Conservation (phyloP, 805 yeast species). For the Zygosaccharomyces lentus region DNA sequence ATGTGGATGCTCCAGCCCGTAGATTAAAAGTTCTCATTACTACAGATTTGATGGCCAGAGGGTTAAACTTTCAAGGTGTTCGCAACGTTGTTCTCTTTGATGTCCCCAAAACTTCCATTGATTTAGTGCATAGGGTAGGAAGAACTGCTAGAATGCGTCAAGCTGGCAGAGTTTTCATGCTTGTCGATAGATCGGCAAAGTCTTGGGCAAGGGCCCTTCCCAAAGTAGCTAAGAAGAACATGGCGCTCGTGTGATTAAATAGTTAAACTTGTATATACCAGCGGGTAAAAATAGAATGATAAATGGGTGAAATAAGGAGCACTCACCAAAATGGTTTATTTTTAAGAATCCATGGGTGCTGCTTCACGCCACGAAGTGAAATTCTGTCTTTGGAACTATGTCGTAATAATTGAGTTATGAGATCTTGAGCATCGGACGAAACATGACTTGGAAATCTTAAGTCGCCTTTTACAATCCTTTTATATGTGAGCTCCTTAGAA, state of each 20-base stretch:
- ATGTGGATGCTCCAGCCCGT: not conserved
- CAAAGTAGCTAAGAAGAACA: conserved; percentile 53
- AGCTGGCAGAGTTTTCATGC: conserved; percentile 79
- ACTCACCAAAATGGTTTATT: conserved; percentile 58
- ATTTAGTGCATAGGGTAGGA: conserved; percentile 86
- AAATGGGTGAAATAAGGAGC: not conserved
- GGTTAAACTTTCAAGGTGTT: conserved; percentile 78
- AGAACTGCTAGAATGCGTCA: conserved; percentile 92
- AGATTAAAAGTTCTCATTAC: conserved; percentile 68
- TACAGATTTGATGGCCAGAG: conserved; percentile 87
- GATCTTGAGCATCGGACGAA: conserved; percentile 69
- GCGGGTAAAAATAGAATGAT: not conserved
- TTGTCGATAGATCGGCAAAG: conserved; percentile 63
- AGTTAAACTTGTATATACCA: conserved; percentile 8
- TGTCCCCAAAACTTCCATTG: conserved; percentile 79
- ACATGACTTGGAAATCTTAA: conserved; percentile 67
- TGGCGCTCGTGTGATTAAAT: conserved; percentile 29
- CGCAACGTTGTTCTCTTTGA: conserved; percentile 81
- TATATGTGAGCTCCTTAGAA: conserved; percentile 72
- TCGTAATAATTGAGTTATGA: conserved; percentile 58
- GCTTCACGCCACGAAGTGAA: conserved; percentile 53
- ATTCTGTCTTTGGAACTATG: conserved; percentile 68
- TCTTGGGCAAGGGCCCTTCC: conserved; percentile 82
- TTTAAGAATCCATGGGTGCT: conserved; percentile 80
- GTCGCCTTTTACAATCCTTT: conserved; percentile 74